Evolutionary conservation across 345 rosid genomes (phyloP).

Genomic region (Camelina sativa): DNA sequence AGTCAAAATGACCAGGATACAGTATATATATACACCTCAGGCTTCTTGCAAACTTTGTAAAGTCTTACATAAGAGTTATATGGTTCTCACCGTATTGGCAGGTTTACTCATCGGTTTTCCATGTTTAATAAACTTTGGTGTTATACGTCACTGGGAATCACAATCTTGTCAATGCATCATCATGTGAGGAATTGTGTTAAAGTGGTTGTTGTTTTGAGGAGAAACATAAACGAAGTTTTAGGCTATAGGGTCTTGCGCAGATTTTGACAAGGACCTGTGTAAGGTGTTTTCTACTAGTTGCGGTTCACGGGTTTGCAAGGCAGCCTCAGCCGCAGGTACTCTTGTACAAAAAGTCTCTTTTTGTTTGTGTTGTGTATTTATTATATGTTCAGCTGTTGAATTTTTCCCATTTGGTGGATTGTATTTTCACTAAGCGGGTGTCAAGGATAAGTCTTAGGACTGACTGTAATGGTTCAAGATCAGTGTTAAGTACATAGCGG

Average conservation of each 20-base stretch:
- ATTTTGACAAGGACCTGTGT: slow-evolving; percentile 21
- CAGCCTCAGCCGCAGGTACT: slow-evolving; percentile 9
- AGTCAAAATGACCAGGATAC: neutral
- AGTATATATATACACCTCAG: neutral
- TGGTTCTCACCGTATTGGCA: slow-evolving; percentile 22
- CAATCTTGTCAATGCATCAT: slow-evolving; percentile 36
- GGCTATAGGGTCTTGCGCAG: slow-evolving; percentile 1
- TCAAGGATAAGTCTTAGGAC: neutral
- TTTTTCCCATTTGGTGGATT: slow-evolving; percentile 6
- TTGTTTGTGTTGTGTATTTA: neutral
- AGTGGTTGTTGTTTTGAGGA: slow-evolving; percentile 36
- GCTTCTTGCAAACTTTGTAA: neutral
- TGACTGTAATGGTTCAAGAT: slow-evolving; percentile 18
- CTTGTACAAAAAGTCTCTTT: slow-evolving; percentile 1
- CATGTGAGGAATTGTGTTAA: slow-evolving; percentile 24
- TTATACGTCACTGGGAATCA: slow-evolving; percentile 26
- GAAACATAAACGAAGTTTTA: slow-evolving; percentile 25
- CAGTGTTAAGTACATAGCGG: slow-evolving; percentile 10
- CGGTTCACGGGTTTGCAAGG: slow-evolving; percentile 13
- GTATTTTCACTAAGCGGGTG: neutral
- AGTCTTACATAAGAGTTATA: slow-evolving; percentile 20
- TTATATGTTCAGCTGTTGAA: slow-evolving; percentile 25
- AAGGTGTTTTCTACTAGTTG: slow-evolving; percentile 15
- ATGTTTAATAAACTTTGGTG: slow-evolving; percentile 16
- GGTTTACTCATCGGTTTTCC: slow-evolving; percentile 33